Percentiles rank a stretch among this genome's conserved stretches.
Conservation (phyloP, 2,329 filamentous ascomycete genomes). For the Colletotrichum falcatum region DNA sequence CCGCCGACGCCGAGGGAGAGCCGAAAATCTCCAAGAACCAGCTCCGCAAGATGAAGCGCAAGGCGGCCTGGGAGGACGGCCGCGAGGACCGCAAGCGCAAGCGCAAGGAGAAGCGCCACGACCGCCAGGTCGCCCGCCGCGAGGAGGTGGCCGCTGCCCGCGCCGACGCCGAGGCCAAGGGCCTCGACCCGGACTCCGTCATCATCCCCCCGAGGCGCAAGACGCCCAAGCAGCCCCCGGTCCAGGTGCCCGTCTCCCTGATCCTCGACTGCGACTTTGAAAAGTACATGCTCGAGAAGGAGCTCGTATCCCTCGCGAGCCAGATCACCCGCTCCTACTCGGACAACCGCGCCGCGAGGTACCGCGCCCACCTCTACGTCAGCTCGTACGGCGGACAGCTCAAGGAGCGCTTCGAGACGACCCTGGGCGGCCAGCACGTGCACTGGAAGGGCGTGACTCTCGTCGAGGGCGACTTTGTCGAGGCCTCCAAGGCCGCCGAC, state of each 20-base stretch:
- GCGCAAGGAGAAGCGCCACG: constrained; percentile 67
- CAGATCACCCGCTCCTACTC: constrained; percentile 92
- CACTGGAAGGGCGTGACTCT: constrained; percentile 86
- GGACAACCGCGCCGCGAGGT: constrained; percentile 79
- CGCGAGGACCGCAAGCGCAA: constrained; percentile 68
- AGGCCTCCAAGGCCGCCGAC: constrained; percentile 74
- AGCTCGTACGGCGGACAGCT: constrained; percentile 83
- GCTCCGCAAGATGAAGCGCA: constrained; percentile 80
- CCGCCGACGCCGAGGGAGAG: constrained; percentile 9
- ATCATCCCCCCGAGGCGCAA: constrained; percentile 44
- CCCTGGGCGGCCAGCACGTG: constrained; percentile 76
- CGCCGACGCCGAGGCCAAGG: constrained; percentile 57
- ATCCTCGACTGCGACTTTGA: constrained; percentile 95
- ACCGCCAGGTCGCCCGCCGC: constrained; percentile 60
- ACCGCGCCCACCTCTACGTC: constrained; percentile 78
- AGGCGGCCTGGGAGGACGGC: constrained; percentile 80
- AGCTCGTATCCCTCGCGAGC: constrained; percentile 82
- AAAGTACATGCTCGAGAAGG: constrained; percentile 86
- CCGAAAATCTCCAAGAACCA: constrained; percentile 82
- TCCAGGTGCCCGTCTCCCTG: constrained; percentile 80
- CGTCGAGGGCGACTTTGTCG: constrained; percentile 78
- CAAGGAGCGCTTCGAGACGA: constrained; percentile 82
- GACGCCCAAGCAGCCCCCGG: constrained; percentile 50
- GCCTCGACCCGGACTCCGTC: constrained; percentile 54
- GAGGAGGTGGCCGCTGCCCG: constrained; percentile 62